Evolutionary conservation across 169 alveolate genomes (phyloP), one percentile per base, ranked within the genome.

Genomic region (Plasmodium sp.): DNA sequence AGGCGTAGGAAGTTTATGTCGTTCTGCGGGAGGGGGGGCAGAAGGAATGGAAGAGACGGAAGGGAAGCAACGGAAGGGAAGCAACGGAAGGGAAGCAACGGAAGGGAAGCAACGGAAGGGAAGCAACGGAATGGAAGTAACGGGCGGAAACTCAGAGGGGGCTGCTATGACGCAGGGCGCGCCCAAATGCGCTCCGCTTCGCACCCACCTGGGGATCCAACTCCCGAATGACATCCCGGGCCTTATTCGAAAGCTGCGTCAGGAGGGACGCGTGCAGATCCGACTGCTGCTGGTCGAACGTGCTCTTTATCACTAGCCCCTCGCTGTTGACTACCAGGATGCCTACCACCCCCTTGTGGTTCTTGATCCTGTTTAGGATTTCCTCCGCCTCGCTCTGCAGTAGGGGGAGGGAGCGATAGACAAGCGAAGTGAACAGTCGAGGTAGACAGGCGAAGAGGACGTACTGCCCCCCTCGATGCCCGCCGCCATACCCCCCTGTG

Each of bases 271-370:
- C 96, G 75, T 85, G 96, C 82, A 95, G 77, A 16, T 96, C 97
- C 31, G 96, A 98, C 56, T 96, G 96, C 27, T 94, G 97, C 39
- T 95, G 94, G 16, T 96, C 96, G 10, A 92, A 85, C 75, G 96
- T 97, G 41, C 98, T 96, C 71, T 97, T 97, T 51, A 98, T 97
- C 36, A 98, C 96, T 51, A 96, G 96, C 14, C 99, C 99, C 51
- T 96, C 98, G 43, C 96, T 95, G 95, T 98, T 97, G 16, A 98
- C 98, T 51, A 98, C 97, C 67, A 98, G 97, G 10, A 98, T 97
- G 54, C 99, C 99, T 85, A 95, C 93, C 1, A 98, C 99, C n/a
- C 99, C 99, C 93, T 98, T 98, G 94, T 98, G 99, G 14, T 99
- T 98, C 92, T 98, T 98, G 94, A 98, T 98, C 93, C 99, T 97